Percentiles rank a stretch among this genome's conserved stretches.
phyloP scores from a whole-genome alignment of 352 stramenopile genomes.

The Elongisporangium undulatum region DNA sequence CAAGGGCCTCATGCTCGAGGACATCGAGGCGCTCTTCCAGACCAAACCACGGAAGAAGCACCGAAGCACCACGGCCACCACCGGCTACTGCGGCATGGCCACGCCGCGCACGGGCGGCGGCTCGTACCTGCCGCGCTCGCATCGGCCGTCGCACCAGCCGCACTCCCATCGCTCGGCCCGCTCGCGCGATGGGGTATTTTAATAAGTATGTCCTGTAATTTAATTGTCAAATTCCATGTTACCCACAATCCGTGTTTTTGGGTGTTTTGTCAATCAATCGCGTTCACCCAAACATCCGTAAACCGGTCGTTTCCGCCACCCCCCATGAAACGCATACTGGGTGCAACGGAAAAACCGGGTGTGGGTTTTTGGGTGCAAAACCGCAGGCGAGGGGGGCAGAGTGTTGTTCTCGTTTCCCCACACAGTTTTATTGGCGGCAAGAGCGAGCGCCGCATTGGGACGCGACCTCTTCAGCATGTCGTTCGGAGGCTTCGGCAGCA shows the following conservation, averaged over 20 bases:
- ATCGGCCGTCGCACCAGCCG: not conserved
- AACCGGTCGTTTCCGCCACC: not conserved
- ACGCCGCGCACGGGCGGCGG: not conserved
- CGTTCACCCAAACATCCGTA: too few species aligned
- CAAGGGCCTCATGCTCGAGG: constrained; percentile 24
- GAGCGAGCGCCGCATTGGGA: not conserved
- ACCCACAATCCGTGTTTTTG: not conserved
- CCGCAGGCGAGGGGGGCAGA: not conserved
- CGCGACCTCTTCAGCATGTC: constrained; percentile 22
- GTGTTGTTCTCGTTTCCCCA: not conserved
- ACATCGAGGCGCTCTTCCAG: constrained; percentile 28
- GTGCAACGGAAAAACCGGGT: not conserved
- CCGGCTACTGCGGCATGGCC: not conserved
- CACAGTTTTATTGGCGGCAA: not conserved
- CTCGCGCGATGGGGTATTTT: not conserved
- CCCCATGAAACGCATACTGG: not conserved
- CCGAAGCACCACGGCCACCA: not conserved
- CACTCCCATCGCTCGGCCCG: not conserved
- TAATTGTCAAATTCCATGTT: not conserved
- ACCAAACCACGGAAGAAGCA: constrained; percentile 7
- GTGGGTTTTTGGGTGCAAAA: not conserved
- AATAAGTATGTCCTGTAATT: not conserved
- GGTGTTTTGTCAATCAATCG: too few species aligned
- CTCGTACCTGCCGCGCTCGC: not conserved
- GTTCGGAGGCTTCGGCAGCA: constrained; percentile 40